Base-by-base conservation (phyloP, 306 rosid species). In the Quercus aquifolioides region DNA sequence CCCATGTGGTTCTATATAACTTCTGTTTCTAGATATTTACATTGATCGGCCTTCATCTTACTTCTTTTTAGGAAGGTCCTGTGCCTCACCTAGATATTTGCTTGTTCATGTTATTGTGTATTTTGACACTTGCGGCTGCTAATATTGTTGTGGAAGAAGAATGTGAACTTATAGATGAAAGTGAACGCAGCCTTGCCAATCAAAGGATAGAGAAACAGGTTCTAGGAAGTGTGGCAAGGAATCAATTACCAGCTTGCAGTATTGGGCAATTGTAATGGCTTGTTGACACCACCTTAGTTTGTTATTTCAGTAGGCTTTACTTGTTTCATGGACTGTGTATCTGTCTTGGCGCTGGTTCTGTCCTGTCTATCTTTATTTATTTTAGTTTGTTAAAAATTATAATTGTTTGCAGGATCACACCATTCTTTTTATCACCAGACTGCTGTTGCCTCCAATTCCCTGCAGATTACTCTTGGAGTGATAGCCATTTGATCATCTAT, bases 61-160 rank as follows among this genome's bases (percentile, higher is more conserved):
- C 77, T 69, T 77, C 57, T 75, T 85, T 75, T 71, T 63, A 92
- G 99, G 97, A 90, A 81, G 88, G 91, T 77, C 99, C 95, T 82
- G 85, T 83, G 57, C 89, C 98, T 84, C 88, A 91, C 70, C 84
- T 92, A 56, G 92, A 91, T 83, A 90, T 94, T 51, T 84, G 99
- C 84, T 74, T 92, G 85, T 92, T 94, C 88, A 84, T 94, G 90
- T 82, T 94, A 55, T 84, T 94, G 85, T 86, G 94, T 83, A 85
- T 90, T 68, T 81, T 90, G n/a, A 88, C 92, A 25, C 95, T 91
- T 19, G 88, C 87, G 1, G 84, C 91, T 14, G 73, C 94, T 60
- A 78, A 77, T 70, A 85, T 94, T 75, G 76, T 91, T 67, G 99
- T 92, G 82, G 98, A 94, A 86, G 97, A 94, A 81, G 97, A 94